Evolutionary conservation across 192 early-diverging fungal genomes (phyloP).

Genomic region (Podila horticola): DNA sequence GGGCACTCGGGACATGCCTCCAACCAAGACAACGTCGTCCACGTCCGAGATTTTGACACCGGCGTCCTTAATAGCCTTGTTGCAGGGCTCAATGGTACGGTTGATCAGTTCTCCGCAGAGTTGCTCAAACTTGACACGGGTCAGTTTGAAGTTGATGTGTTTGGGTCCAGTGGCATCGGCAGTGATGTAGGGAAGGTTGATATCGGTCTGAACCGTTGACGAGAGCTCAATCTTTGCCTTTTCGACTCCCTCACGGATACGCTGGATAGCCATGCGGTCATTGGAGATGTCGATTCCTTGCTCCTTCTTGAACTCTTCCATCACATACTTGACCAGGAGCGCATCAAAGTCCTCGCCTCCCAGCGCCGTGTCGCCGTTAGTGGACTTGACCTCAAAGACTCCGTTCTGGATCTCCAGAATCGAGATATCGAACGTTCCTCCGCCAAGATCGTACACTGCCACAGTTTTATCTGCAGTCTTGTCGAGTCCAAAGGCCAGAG

Average conservation of each 20-base stretch:
- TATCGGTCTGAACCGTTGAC: slow-evolving; percentile 93
- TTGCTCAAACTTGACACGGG: slow-evolving; percentile 89
- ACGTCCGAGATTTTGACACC: slow-evolving; percentile 83
- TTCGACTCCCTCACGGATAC: slow-evolving; percentile 96
- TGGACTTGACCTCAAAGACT: slow-evolving; percentile 99
- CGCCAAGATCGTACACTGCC: slow-evolving; percentile 97
- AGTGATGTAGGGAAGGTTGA: slow-evolving; percentile 97
- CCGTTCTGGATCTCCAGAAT: slow-evolving; percentile 98
- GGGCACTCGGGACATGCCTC: slow-evolving; percentile 98
- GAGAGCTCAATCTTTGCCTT: slow-evolving; percentile 99
- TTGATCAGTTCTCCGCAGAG: slow-evolving; percentile 85
- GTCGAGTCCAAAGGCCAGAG: slow-evolving; percentile 92
- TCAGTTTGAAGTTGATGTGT: slow-evolving; percentile 96
- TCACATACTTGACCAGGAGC: slow-evolving; percentile 79
- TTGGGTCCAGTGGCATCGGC: slow-evolving; percentile 90
- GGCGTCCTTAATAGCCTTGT: slow-evolving; percentile 97
- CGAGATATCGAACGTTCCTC: slow-evolving; percentile 99
- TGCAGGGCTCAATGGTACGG: slow-evolving; percentile 92
- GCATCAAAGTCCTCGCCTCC: slow-evolving; percentile 85
- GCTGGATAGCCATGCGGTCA: slow-evolving; percentile 97
- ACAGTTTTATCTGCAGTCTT: slow-evolving; percentile 88
- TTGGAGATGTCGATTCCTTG: slow-evolving; percentile 83
- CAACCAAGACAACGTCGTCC: slow-evolving; percentile 95
- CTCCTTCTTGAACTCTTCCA: slow-evolving; percentile 93
- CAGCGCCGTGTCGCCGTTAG: slow-evolving; percentile 94